These are phyloP conservation scores for Fusarium sp. DNA, from an alignment of 2,329 filamentous ascomycete species.

Conservation along the genomic window DNA sequence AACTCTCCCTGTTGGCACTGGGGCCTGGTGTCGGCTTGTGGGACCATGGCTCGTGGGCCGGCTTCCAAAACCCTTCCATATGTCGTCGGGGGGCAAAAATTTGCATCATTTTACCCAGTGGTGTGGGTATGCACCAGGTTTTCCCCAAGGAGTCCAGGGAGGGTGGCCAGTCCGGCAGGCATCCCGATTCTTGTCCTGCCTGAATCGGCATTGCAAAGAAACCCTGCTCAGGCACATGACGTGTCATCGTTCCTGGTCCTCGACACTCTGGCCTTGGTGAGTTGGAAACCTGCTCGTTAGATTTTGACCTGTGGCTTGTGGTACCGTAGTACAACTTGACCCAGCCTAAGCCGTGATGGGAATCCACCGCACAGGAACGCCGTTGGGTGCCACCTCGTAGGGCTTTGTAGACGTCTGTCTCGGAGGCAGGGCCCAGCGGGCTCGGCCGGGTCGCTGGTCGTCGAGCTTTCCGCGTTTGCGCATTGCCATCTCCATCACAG, in stretches of 20 bases:
- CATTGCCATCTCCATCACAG: slow-evolving; percentile 82
- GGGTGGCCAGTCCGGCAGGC: slow-evolving; percentile 30
- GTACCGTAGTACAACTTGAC: slow-evolving; percentile 16
- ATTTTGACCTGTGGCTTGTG: slow-evolving; percentile 5
- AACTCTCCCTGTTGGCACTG: slow-evolving; percentile 22
- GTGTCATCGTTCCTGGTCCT: slow-evolving; percentile 35
- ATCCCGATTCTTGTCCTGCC: slow-evolving; percentile 41
- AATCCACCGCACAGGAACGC: slow-evolving; percentile 74
- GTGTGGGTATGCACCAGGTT: slow-evolving; percentile 36
- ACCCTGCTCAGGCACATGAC: slow-evolving; percentile 48
- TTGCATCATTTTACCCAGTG: slow-evolving; percentile 49
- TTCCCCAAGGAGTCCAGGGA: slow-evolving; percentile 34
- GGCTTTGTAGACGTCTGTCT: slow-evolving; percentile 68
- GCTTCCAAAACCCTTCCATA: slow-evolving; percentile 49
- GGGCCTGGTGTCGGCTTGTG: slow-evolving; percentile 39
- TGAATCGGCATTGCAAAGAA: slow-evolving; percentile 45
- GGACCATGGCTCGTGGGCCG: slow-evolving; percentile 32
- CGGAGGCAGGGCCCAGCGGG: slow-evolving; percentile 79
- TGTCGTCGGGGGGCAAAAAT: slow-evolving; percentile 44
- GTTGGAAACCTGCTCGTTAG: slow-evolving; percentile 18
- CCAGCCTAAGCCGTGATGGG: slow-evolving; percentile 51
- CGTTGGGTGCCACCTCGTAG: slow-evolving; percentile 71
- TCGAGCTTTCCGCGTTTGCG: slow-evolving; percentile 77
- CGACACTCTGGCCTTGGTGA: slow-evolving; percentile 16
- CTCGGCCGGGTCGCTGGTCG: slow-evolving; percentile 76